Conservation (phyloP, 2,329 filamentous ascomycete species). For the Fusarium pseudoanthophilum region DNA sequence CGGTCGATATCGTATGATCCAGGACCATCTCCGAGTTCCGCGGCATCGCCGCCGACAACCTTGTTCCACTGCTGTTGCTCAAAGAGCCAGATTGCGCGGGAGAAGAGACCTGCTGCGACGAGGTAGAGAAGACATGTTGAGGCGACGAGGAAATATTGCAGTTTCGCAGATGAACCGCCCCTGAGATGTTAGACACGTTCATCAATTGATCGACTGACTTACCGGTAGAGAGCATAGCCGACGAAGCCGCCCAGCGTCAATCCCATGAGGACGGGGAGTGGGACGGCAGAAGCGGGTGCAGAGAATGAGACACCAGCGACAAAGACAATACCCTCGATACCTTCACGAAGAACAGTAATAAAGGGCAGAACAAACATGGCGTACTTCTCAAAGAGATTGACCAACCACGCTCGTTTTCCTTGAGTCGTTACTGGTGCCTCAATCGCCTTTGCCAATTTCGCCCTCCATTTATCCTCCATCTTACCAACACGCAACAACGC, state of each 20-base stretch:
- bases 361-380: slow-evolving; percentile 89
- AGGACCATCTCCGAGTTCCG: slow-evolving; percentile 66
- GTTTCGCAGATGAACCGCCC: slow-evolving; percentile 55
- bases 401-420: slow-evolving; percentile 59
- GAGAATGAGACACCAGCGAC: slow-evolving; percentile 85
- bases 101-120: slow-evolving; percentile 84
- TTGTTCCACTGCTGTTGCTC: slow-evolving; percentile 77
- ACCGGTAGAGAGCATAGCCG: slow-evolving; percentile 83
- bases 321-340: slow-evolving; percentile 89
- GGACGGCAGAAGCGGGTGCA: slow-evolving; percentile 79
- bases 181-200: slow-evolving; percentile 40
- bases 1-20: slow-evolving; percentile 83
- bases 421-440: slow-evolving; percentile 62
- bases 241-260: slow-evolving; percentile 72
- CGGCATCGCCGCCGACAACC: slow-evolving; percentile 67
- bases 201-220: slow-evolving; percentile 33
- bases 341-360: slow-evolving; percentile 85
- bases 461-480: slow-evolving; percentile 85
- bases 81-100: slow-evolving; percentile 79
- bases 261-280: slow-evolving; percentile 79
- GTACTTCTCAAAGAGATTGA: slow-evolving; percentile 79
- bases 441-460: slow-evolving; percentile 79
- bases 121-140: slow-evolving; percentile 88
- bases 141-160: slow-evolving; percentile 81
- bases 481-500: slow-evolving; percentile 84